These are phyloP conservation scores for Starmerella apis DNA, from an alignment of 805 yeast species.

Conservation along the genomic window DNA sequence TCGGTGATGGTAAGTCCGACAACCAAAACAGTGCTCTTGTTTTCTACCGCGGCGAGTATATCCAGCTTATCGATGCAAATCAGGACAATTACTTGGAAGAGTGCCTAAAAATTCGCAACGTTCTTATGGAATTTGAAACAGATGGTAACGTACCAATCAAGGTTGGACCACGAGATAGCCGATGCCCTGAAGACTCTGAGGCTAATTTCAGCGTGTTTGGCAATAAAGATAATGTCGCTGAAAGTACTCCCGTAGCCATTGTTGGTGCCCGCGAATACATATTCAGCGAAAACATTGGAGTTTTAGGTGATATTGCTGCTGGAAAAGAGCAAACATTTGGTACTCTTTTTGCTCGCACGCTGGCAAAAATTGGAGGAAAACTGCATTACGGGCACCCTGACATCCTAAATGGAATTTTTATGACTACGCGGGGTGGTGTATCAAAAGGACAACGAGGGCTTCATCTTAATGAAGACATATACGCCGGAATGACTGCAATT, in stretches of 20 bases:
- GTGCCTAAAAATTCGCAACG: slow-evolving; percentile 65
- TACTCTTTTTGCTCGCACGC: slow-evolving; percentile 68
- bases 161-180: not conserved
- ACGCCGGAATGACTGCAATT: slow-evolving; percentile 74
- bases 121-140: slow-evolving; percentile 69
- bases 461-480: slow-evolving; percentile 75
- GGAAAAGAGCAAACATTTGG: slow-evolving; percentile 86
- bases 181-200: not conserved
- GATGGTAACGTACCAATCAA: not conserved
- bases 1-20: slow-evolving; percentile 79
- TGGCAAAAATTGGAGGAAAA: slow-evolving; percentile 74
- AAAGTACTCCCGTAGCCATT: slow-evolving; percentile 54
- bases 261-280: slow-evolving; percentile 77
- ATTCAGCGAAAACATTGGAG: slow-evolving; percentile 72
- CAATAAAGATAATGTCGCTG: slow-evolving; percentile 24
- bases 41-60: slow-evolving; percentile 69
- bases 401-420: slow-evolving; percentile 60
- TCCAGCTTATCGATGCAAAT: slow-evolving; percentile 73
- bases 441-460: slow-evolving; percentile 77
- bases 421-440: slow-evolving; percentile 80
- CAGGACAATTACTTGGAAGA: slow-evolving; percentile 77
- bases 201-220: slow-evolving; percentile 27
- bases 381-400: slow-evolving; percentile 84
- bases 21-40: slow-evolving; percentile 69
- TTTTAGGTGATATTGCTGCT: slow-evolving; percentile 77